Conservation (phyloP, 2,329 filamentous ascomycete genomes). For the Chrysoporthe austroafricana region DNA sequence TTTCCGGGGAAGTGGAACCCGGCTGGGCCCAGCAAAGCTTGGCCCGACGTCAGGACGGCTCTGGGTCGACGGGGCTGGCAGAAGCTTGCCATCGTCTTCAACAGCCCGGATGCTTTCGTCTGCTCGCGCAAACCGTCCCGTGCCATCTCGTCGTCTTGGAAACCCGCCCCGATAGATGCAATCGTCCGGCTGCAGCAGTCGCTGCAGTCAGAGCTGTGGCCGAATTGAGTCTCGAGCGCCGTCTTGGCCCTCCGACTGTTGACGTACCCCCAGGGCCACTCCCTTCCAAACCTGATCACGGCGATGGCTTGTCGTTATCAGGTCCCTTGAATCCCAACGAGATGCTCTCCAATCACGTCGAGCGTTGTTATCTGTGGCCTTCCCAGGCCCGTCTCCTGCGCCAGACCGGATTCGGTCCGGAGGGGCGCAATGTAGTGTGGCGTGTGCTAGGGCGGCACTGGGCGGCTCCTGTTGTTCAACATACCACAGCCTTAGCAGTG, state of each 20-base stretch:
- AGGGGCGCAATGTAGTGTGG: conserved; percentile 6
- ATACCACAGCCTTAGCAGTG: too few species aligned
- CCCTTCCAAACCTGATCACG: not conserved
- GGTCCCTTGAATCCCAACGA: not conserved
- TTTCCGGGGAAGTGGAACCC: conserved; percentile 18
- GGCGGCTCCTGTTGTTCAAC: not conserved
- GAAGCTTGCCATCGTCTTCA: not conserved
- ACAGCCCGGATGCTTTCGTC: not conserved
- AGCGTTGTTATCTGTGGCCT: conserved; percentile 15
- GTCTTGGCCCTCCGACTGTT: conserved; percentile 3
- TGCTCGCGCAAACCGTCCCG: not conserved
- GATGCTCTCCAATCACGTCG: conserved; percentile 9
- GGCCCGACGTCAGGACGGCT: conserved; percentile 1
- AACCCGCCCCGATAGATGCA: not conserved
- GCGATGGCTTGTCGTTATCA: conserved; percentile 12
- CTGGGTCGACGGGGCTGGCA: not conserved
- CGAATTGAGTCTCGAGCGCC: conserved; percentile 1
- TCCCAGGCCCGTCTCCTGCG: not conserved
- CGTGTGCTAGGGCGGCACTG: not conserved
- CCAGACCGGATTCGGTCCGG: conserved; percentile 9
- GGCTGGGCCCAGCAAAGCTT: not conserved
- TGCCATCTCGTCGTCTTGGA: not conserved
- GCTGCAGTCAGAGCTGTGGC: not conserved
- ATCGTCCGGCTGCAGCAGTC: not conserved
- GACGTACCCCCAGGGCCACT: not conserved